phyloP scores from a whole-genome alignment of 2,329 filamentous ascomycete genomes.

The Ceratocystis cubensis region DNA sequence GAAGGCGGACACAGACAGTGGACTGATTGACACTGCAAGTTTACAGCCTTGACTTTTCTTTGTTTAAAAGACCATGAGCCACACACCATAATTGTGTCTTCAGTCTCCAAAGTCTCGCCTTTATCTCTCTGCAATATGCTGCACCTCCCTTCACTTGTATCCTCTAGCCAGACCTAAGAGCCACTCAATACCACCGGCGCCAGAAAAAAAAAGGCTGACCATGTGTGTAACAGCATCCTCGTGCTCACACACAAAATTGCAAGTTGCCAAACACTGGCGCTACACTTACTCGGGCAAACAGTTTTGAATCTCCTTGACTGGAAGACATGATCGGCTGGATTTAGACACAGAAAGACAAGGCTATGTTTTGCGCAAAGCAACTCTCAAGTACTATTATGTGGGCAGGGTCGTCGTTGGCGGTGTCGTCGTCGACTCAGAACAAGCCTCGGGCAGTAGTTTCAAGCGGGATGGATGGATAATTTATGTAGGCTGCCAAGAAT shows the following conservation, averaged over 20 bases:
- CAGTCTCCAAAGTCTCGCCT: neutral
- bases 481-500: no score
- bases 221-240: neutral
- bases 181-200: neutral
- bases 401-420: neutral
- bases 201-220: neutral
- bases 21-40: neutral
- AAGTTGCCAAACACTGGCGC: neutral
- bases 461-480: no score
- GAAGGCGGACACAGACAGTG: neutral
- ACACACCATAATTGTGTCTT: no score
- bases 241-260: neutral
- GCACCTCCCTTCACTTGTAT: neutral
- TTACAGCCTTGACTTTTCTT: no score
- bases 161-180: neutral
- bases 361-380: neutral
- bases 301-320: constrained; percentile 78
- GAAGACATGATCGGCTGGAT: constrained; percentile 7
- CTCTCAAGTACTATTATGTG: neutral
- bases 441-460: no score
- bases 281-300: constrained; percentile 81
- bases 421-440: neutral
- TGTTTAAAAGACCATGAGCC: no score
- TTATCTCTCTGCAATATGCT: neutral
- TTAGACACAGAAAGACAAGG: neutral